Evolutionary conservation across 352 stramenopile species (phyloP), one percentile per base, ranked within the genome.

Genomic region (Phytophthora pisi): DNA sequence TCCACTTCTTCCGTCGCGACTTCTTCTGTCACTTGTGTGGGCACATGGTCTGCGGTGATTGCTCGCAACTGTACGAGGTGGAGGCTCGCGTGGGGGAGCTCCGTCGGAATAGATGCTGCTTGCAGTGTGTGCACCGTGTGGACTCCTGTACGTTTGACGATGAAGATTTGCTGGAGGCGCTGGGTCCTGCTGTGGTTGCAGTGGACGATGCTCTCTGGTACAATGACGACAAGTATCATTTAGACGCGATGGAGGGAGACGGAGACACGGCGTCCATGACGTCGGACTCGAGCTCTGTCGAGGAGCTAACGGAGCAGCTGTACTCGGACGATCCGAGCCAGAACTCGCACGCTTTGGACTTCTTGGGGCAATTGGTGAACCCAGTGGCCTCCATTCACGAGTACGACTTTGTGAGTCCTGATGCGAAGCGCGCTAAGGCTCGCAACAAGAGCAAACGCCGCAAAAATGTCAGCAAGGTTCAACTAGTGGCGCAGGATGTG

Each of bases 11-110:
- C 38, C 74, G 75, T 34, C 59, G 63, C 11, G 72, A 83, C 49
- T 70, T 75, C 49, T 83, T 80, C 61, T 86, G 78, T 58, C 69
- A 86, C 49, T 57, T 86, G 36, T 86, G 78, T 52, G 78, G 78
- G 8, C 66, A 83, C 61, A 65, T 70, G 34, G 75, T 77, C 5
- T 86, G 78, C 51, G 42, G 53, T 0, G 75, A 82, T 20, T 86
- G 78, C 60, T 84, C 75, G 31, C 47, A 63, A 30, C 20, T 75
- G 6, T 84, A 81, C 49, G 75, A 84, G 11, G 75, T 84, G 5
- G 78, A 86, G 23, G 59, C 67, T 26, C 65, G 65, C 18, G 69
- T 84, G 23, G 75, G 78, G 3, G 62, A 76, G 15, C 53, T 84
- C 5, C 73, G 70, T 47, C 68, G 75, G 54, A 81, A 77, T 56